A percentile compares a stretch with the other conserved stretches of the same genome.
These are phyloP conservation scores for Trametes sp. DNA, from an alignment of 1,284 basidiomycete genomes.

Conservation along the genomic window DNA sequence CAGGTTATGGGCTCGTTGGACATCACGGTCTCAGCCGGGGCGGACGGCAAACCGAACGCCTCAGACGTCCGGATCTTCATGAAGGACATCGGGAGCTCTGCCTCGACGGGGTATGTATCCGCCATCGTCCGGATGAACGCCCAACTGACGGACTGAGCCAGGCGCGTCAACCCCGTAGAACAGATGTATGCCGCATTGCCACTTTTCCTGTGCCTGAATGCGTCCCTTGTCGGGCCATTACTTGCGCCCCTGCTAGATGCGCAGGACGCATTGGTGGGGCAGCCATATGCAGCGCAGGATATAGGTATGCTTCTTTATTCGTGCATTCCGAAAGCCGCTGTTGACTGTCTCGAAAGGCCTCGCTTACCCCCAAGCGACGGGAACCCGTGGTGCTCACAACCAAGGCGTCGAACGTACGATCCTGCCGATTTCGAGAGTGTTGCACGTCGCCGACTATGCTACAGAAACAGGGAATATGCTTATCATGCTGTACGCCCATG, in stretches of 20 bases:
- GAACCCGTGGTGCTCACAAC: neutral
- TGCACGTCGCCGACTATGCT: neutral
- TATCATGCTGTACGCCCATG: conserved; percentile 71
- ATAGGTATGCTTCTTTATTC: conserved; percentile 41
- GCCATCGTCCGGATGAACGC: neutral
- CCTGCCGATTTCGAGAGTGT: neutral
- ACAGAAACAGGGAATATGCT: conserved; percentile 74
- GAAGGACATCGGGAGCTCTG: conserved; percentile 40
- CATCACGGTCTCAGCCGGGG: conserved; percentile 42
- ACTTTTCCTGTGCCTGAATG: conserved; percentile 53
- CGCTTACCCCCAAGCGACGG: conserved; percentile 14
- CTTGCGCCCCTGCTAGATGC: conserved; percentile 55
- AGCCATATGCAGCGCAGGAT: conserved; percentile 50
- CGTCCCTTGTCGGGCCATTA: conserved; percentile 47
- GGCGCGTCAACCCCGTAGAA: conserved; percentile 53
- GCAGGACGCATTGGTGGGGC: conserved; percentile 40
- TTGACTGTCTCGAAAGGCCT: neutral
- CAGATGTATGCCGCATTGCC: conserved; percentile 56
- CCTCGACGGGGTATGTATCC: neutral
- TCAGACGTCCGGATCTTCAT: conserved; percentile 57
- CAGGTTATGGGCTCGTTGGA: conserved; percentile 52
- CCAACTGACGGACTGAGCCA: neutral
- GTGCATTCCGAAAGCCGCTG: neutral
- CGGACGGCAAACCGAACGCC: conserved; percentile 44
- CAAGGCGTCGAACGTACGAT: conserved; percentile 27